Conservation (phyloP, 2,329 filamentous ascomycete species). For the Venturia carpophila region DNA sequence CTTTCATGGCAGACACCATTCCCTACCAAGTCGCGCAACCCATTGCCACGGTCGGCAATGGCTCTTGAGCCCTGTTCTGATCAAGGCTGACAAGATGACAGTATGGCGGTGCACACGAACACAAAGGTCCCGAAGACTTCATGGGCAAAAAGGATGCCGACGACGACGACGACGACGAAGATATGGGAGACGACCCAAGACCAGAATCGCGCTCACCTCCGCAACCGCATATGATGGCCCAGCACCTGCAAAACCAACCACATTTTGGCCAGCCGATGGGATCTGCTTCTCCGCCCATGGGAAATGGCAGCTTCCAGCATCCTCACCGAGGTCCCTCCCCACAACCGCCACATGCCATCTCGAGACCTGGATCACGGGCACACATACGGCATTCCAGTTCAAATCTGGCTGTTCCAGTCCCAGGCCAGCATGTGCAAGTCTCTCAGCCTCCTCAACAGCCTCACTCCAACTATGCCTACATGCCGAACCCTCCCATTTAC, state of each 20-base stretch:
- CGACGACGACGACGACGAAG: slow-evolving; percentile 77
- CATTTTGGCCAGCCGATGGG: slow-evolving; percentile 74
- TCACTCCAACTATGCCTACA: slow-evolving; percentile 69
- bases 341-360: slow-evolving; percentile 61
- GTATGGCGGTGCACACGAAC: slow-evolving; percentile 90
- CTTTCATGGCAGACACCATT: neutral
- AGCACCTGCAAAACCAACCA: slow-evolving; percentile 44
- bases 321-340: slow-evolving; percentile 72
- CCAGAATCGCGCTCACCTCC: slow-evolving; percentile 59
- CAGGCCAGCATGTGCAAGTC: slow-evolving; percentile 50
- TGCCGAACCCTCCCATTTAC: slow-evolving; percentile 80
- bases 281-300: slow-evolving; percentile 81
- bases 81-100: slow-evolving; percentile 33
- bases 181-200: slow-evolving; percentile 51
- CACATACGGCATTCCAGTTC: slow-evolving; percentile 68
- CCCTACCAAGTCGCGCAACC: slow-evolving; percentile 20
- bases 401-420: slow-evolving; percentile 49
- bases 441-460: slow-evolving; percentile 51
- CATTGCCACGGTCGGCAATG: neutral
- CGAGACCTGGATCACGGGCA: slow-evolving; percentile 72
- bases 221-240: slow-evolving; percentile 42
- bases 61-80: slow-evolving; percentile 5
- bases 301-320: slow-evolving; percentile 63
- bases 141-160: slow-evolving; percentile 64
- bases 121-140: slow-evolving; percentile 92